Percentiles rank a stretch among this genome's conserved stretches.
These are phyloP conservation scores for Mycena galopus DNA, from an alignment of 768 basidiomycete species.

Conservation along the genomic window DNA sequence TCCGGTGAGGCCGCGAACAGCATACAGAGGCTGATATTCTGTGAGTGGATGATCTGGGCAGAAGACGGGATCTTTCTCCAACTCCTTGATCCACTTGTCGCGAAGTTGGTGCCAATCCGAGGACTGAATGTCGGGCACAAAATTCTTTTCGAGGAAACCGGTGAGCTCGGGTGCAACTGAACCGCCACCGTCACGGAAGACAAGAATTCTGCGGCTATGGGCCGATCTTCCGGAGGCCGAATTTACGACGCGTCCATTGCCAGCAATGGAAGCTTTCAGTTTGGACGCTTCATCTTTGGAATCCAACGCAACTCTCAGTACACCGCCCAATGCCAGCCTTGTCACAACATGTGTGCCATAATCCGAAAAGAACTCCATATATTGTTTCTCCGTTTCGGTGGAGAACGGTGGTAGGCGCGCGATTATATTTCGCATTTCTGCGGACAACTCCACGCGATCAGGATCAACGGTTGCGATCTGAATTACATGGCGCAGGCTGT, in stretches of 20 bases:
- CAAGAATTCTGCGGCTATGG: not conserved
- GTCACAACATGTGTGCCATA: slow-evolving; percentile 19
- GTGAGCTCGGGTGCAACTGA: slow-evolving; percentile 19
- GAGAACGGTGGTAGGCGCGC: not conserved
- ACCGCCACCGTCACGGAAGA: slow-evolving; percentile 15
- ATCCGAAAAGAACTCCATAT: slow-evolving; percentile 8
- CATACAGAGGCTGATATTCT: not conserved
- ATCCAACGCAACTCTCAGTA: not conserved
- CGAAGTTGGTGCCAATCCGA: not conserved
- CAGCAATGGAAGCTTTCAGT: not conserved
- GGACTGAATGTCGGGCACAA: not conserved
- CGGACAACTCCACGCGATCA: not conserved
- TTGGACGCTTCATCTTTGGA: not conserved
- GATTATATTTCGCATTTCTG: slow-evolving; percentile 11
- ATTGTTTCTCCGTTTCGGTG: not conserved
- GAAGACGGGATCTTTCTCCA: slow-evolving; percentile 24
- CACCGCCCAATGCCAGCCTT: slow-evolving; percentile 8
- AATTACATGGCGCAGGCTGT: not conserved
- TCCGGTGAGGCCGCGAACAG: not conserved
- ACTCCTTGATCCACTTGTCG: slow-evolving; percentile 12
- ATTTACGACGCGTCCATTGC: not conserved
- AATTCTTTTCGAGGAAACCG: not conserved
- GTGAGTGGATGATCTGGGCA: slow-evolving; percentile 16
- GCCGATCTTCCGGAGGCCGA: not conserved
- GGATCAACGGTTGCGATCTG: not conserved